Conservation (phyloP, 345 rosid species). For the Mallotus nudiflorus region DNA sequence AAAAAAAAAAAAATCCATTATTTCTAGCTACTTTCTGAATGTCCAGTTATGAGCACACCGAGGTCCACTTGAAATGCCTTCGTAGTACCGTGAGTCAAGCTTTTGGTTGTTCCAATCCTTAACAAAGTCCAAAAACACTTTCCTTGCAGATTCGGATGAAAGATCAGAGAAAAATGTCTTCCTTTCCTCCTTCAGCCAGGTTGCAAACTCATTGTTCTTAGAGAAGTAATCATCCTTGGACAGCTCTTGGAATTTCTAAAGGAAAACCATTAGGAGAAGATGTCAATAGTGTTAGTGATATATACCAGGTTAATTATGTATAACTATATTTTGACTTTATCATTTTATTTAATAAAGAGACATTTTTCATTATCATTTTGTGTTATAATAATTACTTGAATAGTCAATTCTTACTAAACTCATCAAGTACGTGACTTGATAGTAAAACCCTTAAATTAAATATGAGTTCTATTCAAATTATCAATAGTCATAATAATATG, state of each 20-base stretch:
- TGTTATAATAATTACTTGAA: too few species aligned
- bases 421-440: too few species aligned
- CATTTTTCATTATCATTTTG: too few species aligned
- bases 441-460: too few species aligned
- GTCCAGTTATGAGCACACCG: constrained; percentile 86
- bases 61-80: constrained; percentile 71
- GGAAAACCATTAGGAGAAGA: neutral
- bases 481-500: too few species aligned
- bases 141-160: constrained; percentile 70
- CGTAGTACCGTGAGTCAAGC: constrained; percentile 75
- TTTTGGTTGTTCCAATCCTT: constrained; percentile 75
- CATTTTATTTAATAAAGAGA: too few species aligned
- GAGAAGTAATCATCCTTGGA: constrained; percentile 79
- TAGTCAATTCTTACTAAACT: too few species aligned
- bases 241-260: constrained; percentile 67
- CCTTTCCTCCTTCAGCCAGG: constrained; percentile 88
- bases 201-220: constrained; percentile 85
- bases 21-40: constrained; percentile 40
- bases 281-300: neutral
- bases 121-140: constrained; percentile 58
- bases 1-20: neutral
- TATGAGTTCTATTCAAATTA: too few species aligned
- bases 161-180: constrained; percentile 77
- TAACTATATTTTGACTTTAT: too few species aligned
- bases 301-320: neutral